Evolutionary conservation across 441 rosid species (phyloP), one percentile per base, ranked within the genome.

Genomic region (Rhodomyrtus psidioides): DNA sequence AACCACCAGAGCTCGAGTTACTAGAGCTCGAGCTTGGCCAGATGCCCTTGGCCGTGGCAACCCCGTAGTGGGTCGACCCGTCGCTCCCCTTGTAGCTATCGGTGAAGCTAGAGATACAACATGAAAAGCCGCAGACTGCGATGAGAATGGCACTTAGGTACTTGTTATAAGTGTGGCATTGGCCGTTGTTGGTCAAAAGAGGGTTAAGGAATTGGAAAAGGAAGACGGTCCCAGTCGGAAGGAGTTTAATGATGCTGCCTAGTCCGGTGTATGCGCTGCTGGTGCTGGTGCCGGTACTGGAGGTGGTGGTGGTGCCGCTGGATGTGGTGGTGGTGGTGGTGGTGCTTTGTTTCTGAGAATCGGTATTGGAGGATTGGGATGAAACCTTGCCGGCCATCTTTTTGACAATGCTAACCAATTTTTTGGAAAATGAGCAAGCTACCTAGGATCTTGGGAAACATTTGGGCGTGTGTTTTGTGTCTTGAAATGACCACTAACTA

Each of bases 201-300:
- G 98, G 98, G 91, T 93, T 95, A 14, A 97, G 93, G 93, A 94
- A 96, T 70, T 95, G 98, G 85, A 92, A 97, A 82, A 92, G n/a
- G 90, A 97, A 97, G 82, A 97, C 96, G 0, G 98, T 96, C 86
- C 98, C 98, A 1, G 98, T 94, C 0, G 99, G 99, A 42, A 96
- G 98, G 86, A 96, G 93, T 89, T 89, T 95, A 84, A 97, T 84
- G 82, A 97, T 94, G 90, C 92, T 96, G 3, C 96, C 97, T 6
- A 94, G 55, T 9, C 96, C 93, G 5, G 91, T 55, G 44, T 92
- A 91, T 21, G 95, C 79, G 0, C 26, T 90, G 86, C 60, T 90
- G 86, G 87, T 93, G 53, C 83, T 83, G 57, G 89, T 34, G 75
- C 75, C 30, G 44, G 24, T 62, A 7, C 26, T 62, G 75, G 39